Base-by-base conservation (phyloP, 768 basidiomycete genomes). In the Asterophora parasitica region DNA sequence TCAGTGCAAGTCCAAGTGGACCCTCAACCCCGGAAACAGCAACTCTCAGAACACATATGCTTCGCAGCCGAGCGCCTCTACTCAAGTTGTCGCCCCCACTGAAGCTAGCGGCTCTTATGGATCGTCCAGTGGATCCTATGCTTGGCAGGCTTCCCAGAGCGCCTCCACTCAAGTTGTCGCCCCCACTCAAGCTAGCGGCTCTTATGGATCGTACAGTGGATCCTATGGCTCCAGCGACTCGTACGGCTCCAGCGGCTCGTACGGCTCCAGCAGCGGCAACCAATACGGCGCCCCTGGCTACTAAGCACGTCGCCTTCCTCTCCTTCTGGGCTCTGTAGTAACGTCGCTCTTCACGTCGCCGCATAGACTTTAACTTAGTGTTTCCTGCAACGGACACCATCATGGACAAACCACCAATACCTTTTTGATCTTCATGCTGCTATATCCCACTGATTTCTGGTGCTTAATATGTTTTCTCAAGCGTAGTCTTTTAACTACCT, bases 1-100 rank as follows among this genome's bases (percentile, higher is more conserved):
- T 1, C 51, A 79, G 75, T 85, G 83, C 76, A 80, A 83, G 70
- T 76, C 73, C 28, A 58, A 61, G 49, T 83, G 76, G 72, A 71
- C 70, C 49, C 62, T 84, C 59, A 73, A 59, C 7, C 42, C 66
- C 13, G 79, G 79, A 7, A 82, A 79, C 68, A 72, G 67, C 68
- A 68, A 77, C 66, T 48, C 27, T 49, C 67, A 65, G 56, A 79
- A 77, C 63, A 75, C 74, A 26, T 77, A 77, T 54, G 65, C 68
- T 49, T 56, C 48, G 42, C 68, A 17, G 47, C 60, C 53, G 42
- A 52, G 55, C 32, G 41, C 62, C 16, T 30, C 59, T 11, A 54
- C 54, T 42, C 46, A 58, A 35, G 48, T 37, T 12, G 28, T 60
- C 27, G 59, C 58, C 26, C 54, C 48, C 5, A 52, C 53, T 32